Conservation (phyloP, 139 green algal species). For the Picochlorum sp. region DNA sequence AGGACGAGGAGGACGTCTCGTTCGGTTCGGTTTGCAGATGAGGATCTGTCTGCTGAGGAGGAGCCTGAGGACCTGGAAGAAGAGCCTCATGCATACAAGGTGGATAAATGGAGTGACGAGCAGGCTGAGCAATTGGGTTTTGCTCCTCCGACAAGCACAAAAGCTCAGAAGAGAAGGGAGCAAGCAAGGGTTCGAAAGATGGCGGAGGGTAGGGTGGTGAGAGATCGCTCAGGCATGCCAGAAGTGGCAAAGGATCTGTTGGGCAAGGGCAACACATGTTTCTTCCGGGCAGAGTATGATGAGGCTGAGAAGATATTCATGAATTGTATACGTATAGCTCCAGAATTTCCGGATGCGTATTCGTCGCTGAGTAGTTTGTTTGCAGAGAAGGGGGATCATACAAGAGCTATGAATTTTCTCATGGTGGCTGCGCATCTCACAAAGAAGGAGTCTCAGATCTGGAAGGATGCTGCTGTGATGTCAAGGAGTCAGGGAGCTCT, state of each 20-base stretch:
- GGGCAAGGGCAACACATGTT: constrained; percentile 81
- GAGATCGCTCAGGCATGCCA: constrained; percentile 32
- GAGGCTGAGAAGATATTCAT: constrained; percentile 60
- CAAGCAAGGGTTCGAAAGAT: neutral
- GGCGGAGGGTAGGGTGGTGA: neutral
- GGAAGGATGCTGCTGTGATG: constrained; percentile 64
- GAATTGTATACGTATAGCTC: constrained; percentile 60
- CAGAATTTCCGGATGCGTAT: constrained; percentile 76
- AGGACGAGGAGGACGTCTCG: neutral
- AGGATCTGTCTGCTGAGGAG: neutral
- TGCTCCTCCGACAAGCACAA: constrained; percentile 8
- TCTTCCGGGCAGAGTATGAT: constrained; percentile 39
- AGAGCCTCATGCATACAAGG: neutral
- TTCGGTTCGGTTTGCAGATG: neutral
- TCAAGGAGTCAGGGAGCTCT: constrained; percentile 56
- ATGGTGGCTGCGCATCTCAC: constrained; percentile 88
- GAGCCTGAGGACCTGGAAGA: neutral
- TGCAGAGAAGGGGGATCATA: constrained; percentile 48
- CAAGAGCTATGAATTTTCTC: constrained; percentile 75
- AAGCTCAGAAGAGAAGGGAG: constrained; percentile 9
- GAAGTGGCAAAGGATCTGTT: constrained; percentile 56
- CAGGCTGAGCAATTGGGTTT: constrained; percentile 48
- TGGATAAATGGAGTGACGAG: constrained; percentile 25
- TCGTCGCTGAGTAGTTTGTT: constrained; percentile 74
- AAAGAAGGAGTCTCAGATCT: constrained; percentile 63